Percentiles rank a stretch among this genome's conserved stretches.
These are phyloP conservation scores for Pyrus hybrid DNA, from an alignment of 331 rosid species.

Conservation along the genomic window DNA sequence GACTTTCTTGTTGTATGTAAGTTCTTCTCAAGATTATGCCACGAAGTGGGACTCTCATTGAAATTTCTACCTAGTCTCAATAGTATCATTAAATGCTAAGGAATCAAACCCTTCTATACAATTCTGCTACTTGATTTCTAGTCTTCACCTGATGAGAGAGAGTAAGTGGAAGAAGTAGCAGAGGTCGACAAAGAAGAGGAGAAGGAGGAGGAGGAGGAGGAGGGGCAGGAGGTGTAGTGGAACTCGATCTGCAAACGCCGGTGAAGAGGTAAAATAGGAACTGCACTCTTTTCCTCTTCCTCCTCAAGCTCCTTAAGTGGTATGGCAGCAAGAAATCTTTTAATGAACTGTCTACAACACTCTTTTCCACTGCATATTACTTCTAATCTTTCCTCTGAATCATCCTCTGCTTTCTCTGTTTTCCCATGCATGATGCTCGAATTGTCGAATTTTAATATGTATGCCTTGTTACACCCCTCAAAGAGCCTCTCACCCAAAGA, in stretches of 20 bases:
- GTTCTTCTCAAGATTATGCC: background rate
- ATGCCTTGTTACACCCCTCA: constrained; percentile 59
- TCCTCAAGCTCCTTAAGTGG: constrained; percentile 46
- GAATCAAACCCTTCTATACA: background rate
- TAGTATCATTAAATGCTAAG: background rate
- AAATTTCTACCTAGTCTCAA: background rate
- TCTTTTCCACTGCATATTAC: constrained; percentile 58
- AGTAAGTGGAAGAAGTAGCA: constrained; percentile 19
- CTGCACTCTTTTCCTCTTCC: constrained; percentile 29
- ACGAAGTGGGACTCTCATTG: background rate
- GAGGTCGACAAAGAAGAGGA: background rate
- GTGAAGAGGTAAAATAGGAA: constrained; percentile 26
- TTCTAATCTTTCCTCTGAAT: background rate
- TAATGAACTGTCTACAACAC: constrained; percentile 72
- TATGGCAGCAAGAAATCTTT: constrained; percentile 60
- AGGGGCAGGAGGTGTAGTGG: constrained; percentile 32
- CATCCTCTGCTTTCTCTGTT: background rate
- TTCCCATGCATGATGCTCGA: constrained; percentile 38
- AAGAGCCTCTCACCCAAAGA: constrained; percentile 62
- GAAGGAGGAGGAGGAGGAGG: background rate
- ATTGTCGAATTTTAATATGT: constrained; percentile 53
- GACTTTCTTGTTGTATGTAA: background rate
- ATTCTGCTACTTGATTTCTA: constrained; percentile 8
- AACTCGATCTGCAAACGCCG: constrained; percentile 66
- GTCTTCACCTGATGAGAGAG: constrained; percentile 14